These are phyloP conservation scores for Tillandsia fasciculata DNA, from an alignment of 176 grass and related monocot genomes.

Conservation along the genomic window DNA sequence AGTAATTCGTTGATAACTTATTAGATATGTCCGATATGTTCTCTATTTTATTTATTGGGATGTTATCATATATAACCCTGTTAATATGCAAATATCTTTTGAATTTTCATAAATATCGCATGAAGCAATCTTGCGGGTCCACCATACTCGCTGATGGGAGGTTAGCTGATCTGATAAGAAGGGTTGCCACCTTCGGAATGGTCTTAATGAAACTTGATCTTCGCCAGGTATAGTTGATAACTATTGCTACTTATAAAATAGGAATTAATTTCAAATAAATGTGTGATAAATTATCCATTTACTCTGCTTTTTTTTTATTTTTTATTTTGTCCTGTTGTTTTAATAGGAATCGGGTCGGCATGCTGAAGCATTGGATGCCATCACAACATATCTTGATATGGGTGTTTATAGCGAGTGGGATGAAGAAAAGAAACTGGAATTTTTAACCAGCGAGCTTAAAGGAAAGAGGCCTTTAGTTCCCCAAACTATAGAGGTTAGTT, in stretches of 20 bases:
- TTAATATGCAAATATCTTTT: not conserved
- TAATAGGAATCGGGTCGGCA: constrained; percentile 68
- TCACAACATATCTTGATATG: constrained; percentile 77
- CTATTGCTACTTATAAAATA: not conserved
- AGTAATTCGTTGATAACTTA: constrained; percentile 9
- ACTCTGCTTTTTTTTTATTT: not conserved
- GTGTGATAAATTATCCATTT: not conserved
- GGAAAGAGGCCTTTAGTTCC: constrained; percentile 83
- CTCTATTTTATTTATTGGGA: no score
- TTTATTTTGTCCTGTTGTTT: not conserved
- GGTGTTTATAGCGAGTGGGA: constrained; percentile 85
- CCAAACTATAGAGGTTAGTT: constrained; percentile 53
- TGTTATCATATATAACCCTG: no score
- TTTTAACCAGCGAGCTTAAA: constrained; percentile 82
- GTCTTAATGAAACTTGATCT: constrained; percentile 87
- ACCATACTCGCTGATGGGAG: constrained; percentile 69
- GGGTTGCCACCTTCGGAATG: constrained; percentile 85
- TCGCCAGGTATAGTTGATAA: constrained; percentile 44
- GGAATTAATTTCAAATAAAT: not conserved
- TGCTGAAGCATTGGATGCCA: constrained; percentile 71
- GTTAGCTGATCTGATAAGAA: constrained; percentile 83
- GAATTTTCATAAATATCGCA: constrained; percentile 19
- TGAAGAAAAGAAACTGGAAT: constrained; percentile 74
- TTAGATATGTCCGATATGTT: no score
- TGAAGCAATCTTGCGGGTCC: constrained; percentile 82